These are phyloP conservation scores for Venturia nashicola DNA, from an alignment of 2,329 filamentous ascomycete genomes.

Conservation along the genomic window DNA sequence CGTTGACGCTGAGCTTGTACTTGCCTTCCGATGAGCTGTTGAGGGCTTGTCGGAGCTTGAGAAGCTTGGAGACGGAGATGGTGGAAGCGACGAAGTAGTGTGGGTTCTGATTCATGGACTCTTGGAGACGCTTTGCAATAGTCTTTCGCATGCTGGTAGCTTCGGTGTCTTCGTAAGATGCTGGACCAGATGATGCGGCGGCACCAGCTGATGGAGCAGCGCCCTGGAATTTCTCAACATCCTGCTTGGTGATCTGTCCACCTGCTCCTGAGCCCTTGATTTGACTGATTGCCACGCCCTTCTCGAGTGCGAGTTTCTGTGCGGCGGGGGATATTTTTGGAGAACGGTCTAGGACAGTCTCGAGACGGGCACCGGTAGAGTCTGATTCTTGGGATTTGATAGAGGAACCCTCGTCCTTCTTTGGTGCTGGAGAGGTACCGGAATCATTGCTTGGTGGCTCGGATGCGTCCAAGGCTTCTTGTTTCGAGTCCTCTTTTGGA, in stretches of 20 bases:
- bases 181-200: conserved; percentile 40
- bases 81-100: conserved; percentile 94
- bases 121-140: conserved; percentile 79
- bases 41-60: conserved; percentile 89
- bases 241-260: conserved; percentile 81
- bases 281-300: conserved; percentile 60
- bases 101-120: conserved; percentile 87
- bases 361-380: conserved; percentile 61
- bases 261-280: conserved; percentile 80
- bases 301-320: conserved; percentile 74
- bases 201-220: conserved; percentile 31
- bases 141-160: conserved; percentile 94
- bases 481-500: conserved; percentile 50
- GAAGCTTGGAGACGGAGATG: conserved; percentile 85
- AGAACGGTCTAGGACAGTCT: conserved; percentile 75
- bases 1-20: conserved; percentile 99
- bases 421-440: conserved; percentile 41
- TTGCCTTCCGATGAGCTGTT: conserved; percentile 81
- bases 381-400: conserved; percentile 58
- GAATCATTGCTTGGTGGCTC: conserved; percentile 43
- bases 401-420: conserved; percentile 28
- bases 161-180: conserved; percentile 72
- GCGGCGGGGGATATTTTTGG: conserved; percentile 60
- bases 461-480: conserved; percentile 47
- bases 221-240: conserved; percentile 77